Conservation (phyloP, 257 asterid genomes). For the Gardenia jasminoides region DNA sequence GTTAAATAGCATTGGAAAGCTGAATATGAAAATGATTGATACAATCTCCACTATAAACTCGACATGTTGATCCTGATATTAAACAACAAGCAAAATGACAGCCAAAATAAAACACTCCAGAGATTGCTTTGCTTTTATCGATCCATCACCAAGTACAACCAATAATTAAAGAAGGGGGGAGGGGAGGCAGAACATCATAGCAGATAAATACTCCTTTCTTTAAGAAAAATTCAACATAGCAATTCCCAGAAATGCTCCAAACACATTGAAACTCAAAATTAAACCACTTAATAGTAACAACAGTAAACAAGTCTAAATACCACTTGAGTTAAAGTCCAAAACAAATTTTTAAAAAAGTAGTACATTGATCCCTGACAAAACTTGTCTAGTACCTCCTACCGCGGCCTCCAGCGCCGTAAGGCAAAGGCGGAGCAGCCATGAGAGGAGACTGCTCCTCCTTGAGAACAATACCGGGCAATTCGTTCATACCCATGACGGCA, state of each 20-base stretch:
- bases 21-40: neutral
- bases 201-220: neutral
- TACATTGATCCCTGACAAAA: neutral
- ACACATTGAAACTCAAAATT: neutral
- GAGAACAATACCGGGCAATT: constrained; percentile 51
- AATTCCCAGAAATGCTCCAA: constrained; percentile 2
- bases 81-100: neutral
- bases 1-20: neutral
- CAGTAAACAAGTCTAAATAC: neutral
- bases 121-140: too few relatives aligned
- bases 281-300: neutral
- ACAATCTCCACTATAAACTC: neutral
- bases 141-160: neutral
- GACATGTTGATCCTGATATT: neutral
- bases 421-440: constrained; percentile 5
- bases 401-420: constrained; percentile 24
- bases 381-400: constrained; percentile 18
- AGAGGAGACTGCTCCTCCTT: constrained; percentile 19
- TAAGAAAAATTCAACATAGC: neutral
- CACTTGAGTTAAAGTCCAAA: neutral
- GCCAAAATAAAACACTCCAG: neutral
- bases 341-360: neutral
- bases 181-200: neutral
- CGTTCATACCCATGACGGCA: constrained; percentile 56
- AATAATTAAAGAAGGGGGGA: too few relatives aligned